Evolutionary conservation across 345 rosid genomes (phyloP).

Genomic region (Garcia nutans): DNA sequence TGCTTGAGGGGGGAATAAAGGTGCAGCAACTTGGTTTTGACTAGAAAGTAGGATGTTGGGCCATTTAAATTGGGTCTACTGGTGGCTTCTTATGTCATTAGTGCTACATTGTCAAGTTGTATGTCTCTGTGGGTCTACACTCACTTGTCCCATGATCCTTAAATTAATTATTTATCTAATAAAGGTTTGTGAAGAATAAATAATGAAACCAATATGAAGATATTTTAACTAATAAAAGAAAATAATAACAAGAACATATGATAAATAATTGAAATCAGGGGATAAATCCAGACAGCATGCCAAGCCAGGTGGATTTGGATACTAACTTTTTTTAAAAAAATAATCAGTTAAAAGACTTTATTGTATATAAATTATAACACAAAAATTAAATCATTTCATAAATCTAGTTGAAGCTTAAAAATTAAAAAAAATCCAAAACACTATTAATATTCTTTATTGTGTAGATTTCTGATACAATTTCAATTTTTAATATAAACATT

Average conservation of each 20-base stretch:
- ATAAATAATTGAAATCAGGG: neutral
- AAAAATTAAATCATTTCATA: no score
- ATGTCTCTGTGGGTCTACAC: neutral
- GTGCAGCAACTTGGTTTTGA: conserved; percentile 9
- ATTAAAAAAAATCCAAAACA: no score
- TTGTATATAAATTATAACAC: no score
- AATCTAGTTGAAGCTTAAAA: no score
- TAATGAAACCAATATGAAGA: neutral
- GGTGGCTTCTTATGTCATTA: neutral
- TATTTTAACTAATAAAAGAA: no score
- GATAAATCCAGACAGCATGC: neutral
- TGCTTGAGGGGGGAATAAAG: neutral
- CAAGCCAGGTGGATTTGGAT: no score
- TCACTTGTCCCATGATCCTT: neutral
- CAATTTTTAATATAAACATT: no score
- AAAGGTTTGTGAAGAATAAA: neutral
- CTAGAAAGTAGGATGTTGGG: neutral
- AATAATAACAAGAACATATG: no score
- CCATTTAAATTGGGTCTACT: neutral
- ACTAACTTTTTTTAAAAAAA: no score
- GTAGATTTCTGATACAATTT: no score
- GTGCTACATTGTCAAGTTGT: neutral
- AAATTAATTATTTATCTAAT: neutral
- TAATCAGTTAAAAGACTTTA: no score
- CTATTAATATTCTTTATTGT: no score